Conservation (phyloP, 2,329 filamentous ascomycete genomes). For the Claviceps digitariae region DNA sequence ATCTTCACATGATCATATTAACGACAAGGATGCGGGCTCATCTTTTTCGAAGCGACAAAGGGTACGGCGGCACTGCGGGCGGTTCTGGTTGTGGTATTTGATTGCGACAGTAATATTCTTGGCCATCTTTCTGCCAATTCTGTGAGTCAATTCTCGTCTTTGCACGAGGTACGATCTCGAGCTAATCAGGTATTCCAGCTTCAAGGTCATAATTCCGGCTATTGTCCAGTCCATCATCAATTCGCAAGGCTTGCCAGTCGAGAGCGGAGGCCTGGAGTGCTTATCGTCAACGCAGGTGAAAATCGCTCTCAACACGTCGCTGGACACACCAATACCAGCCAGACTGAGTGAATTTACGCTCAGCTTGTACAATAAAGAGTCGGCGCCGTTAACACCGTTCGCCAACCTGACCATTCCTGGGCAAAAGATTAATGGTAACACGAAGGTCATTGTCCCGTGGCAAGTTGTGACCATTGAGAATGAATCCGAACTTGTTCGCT, state of each 20-base stretch:
- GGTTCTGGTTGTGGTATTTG: slow-evolving; percentile 31
- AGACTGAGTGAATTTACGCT: slow-evolving; percentile 25
- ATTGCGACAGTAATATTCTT: slow-evolving; percentile 26
- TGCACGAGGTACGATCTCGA: neutral
- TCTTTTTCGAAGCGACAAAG: slow-evolving; percentile 20
- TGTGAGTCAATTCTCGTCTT: slow-evolving; percentile 21
- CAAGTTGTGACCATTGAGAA: slow-evolving; percentile 24
- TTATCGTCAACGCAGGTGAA: slow-evolving; percentile 20
- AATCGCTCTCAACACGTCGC: slow-evolving; percentile 22
- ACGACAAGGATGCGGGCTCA: slow-evolving; percentile 3
- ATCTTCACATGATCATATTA: slow-evolving; percentile 2
- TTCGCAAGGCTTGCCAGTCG: slow-evolving; percentile 25
- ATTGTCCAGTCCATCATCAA: slow-evolving; percentile 31
- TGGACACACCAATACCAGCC: slow-evolving; percentile 24
- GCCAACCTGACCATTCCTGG: slow-evolving; percentile 7
- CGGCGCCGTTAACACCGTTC: slow-evolving; percentile 10
- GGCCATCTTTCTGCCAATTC: slow-evolving; percentile 29
- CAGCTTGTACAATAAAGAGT: slow-evolving; percentile 26
- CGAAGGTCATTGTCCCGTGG: slow-evolving; percentile 19
- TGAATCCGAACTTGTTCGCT: slow-evolving; percentile 24
- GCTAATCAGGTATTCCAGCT: slow-evolving; percentile 17
- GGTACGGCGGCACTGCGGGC: slow-evolving; percentile 24
- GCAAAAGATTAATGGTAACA: slow-evolving; percentile 22
- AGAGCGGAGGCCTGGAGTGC: slow-evolving; percentile 20
- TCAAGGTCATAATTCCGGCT: slow-evolving; percentile 31